A percentile compares a stretch with the other conserved stretches of the same genome.
Conservation (phyloP, 805 yeast species). For the Sungouiozyma ichnusensis region DNA sequence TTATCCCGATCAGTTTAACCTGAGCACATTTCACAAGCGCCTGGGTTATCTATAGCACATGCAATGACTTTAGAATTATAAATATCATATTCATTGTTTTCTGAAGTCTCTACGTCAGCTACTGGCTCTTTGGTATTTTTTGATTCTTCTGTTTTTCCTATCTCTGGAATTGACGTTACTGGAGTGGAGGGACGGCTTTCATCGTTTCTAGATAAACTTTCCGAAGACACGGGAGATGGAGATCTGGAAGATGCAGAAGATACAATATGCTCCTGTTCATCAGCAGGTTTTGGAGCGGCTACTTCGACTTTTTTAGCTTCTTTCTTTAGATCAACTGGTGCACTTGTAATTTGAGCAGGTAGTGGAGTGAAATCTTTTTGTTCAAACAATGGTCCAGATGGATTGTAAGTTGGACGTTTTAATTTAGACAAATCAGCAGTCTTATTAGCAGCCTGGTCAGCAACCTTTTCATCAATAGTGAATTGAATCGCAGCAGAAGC, state of each 20-base stretch:
- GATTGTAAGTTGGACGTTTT: conserved; percentile 31
- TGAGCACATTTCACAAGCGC: conserved; percentile 97
- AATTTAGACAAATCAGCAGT: conserved; percentile 29
- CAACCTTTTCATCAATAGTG: conserved; percentile 76
- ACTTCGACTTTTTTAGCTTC: conserved; percentile 5
- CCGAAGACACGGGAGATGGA: conserved; percentile 29
- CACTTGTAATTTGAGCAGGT: not conserved
- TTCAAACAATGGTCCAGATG: conserved; percentile 10
- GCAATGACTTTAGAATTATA: conserved; percentile 90
- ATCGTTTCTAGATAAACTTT: conserved; percentile 9
- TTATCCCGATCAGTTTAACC: conserved; percentile 40
- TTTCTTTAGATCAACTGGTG: conserved; percentile 3
- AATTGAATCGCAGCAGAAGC: conserved; percentile 96
- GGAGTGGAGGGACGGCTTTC: conserved; percentile 25
- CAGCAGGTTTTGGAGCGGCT: conserved; percentile 7
- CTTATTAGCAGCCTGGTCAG: conserved; percentile 74
- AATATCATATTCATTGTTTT: conserved; percentile 59
- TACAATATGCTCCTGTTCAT: not conserved
- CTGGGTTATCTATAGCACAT: conserved; percentile 95
- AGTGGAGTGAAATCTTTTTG: conserved; percentile 1
- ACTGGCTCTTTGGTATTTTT: conserved; percentile 7
- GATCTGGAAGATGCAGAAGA: conserved; percentile 14
- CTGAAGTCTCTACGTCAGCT: conserved; percentile 29
- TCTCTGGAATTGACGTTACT: conserved; percentile 15
- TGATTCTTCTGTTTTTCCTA: conserved; percentile 31